These are phyloP conservation scores for Lycium barbarum DNA, from an alignment of 257 asterid genomes.

Conservation along the genomic window DNA sequence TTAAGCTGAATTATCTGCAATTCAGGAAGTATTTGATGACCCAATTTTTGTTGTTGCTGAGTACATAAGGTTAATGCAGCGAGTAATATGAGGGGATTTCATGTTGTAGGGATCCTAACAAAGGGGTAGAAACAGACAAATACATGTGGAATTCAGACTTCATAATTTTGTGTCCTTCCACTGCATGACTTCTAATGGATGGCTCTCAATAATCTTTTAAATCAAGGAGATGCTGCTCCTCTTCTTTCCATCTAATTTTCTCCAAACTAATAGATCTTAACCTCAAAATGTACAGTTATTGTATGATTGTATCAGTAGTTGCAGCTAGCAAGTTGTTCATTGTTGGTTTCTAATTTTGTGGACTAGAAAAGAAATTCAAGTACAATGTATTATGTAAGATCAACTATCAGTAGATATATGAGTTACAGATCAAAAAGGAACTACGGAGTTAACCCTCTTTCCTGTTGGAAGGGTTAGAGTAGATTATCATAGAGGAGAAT, in stretches of 20 bases:
- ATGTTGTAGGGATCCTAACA: not conserved
- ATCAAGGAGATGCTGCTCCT: not conserved
- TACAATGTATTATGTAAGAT: too few relatives aligned
- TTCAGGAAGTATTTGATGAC: too few relatives aligned
- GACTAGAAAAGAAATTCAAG: not conserved
- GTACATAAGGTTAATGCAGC: not conserved
- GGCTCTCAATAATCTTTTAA: not conserved
- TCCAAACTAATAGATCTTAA: not conserved
- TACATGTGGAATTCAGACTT: not conserved
- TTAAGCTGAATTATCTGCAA: too few relatives aligned
- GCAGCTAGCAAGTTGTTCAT: not conserved
- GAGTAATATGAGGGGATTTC: not conserved
- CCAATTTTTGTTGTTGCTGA: not conserved
- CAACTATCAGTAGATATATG: not conserved
- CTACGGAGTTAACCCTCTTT: not conserved
- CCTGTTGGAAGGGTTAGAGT: not conserved
- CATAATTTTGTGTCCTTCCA: not conserved
- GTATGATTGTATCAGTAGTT: not conserved
- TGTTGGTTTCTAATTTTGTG: not conserved
- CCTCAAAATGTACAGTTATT: not conserved
- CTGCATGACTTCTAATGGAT: not conserved
- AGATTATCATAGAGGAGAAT: constrained; percentile 14
- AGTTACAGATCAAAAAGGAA: not conserved
- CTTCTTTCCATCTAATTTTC: not conserved
- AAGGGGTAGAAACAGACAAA: not conserved